These are phyloP conservation scores for Myrica gale DNA, from an alignment of 306 rosid genomes.

Conservation along the genomic window DNA sequence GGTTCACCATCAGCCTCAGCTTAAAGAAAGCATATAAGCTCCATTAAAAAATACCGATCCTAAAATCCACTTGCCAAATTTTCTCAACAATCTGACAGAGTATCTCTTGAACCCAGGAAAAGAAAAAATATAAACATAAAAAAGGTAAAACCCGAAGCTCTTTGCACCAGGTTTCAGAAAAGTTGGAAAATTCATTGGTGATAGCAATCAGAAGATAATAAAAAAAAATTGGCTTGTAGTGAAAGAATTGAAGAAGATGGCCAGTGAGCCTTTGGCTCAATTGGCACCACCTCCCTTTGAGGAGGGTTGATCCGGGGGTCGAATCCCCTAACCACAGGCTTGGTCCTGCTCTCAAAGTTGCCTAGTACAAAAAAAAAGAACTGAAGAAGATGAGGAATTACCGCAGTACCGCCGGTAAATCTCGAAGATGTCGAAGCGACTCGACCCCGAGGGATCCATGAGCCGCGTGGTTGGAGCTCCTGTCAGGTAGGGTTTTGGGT, in stretches of 20 bases:
- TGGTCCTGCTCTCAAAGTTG: no score
- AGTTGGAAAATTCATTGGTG: neutral
- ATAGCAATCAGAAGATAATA: neutral
- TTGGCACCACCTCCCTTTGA: no score
- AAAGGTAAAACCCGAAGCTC: neutral
- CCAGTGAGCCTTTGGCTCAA: no score
- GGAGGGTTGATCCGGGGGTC: no score
- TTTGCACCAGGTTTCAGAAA: neutral
- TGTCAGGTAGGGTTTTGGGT: neutral
- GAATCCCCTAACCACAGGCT: no score
- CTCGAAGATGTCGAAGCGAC: slow-evolving; percentile 55
- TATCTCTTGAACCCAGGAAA: neutral
- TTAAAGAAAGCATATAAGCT: neutral
- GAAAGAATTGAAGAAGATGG: neutral
- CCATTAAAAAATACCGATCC: neutral
- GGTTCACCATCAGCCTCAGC: neutral
- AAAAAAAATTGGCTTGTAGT: neutral
- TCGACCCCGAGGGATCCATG: slow-evolving; percentile 52
- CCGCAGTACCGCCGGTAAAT: slow-evolving; percentile 73
- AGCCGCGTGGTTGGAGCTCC: slow-evolving; percentile 28
- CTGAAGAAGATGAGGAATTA: slow-evolving; percentile 23
- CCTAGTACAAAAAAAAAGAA: neutral
- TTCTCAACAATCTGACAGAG: neutral
- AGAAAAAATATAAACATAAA: neutral
- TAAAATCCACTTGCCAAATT: neutral